These are phyloP conservation scores for Coemansia sp. DNA, from an alignment of 371 early-diverging fungal genomes.

Conservation along the genomic window DNA sequence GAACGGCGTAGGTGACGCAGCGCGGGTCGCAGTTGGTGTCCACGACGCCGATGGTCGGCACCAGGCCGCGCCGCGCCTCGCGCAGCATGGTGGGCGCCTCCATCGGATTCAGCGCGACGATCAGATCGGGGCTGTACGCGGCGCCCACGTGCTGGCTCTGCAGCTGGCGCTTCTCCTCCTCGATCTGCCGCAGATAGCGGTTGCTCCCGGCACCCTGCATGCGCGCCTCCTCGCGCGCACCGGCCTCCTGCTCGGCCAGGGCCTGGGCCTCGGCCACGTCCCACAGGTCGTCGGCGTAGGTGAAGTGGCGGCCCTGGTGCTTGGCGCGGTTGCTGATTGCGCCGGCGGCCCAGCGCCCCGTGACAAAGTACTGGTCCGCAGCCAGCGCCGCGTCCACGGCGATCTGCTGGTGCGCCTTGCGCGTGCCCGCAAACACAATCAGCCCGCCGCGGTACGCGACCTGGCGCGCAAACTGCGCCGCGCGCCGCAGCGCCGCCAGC, in stretches of 20 bases:
- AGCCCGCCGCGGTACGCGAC: slow-evolving; percentile 80
- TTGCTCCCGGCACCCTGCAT: neutral
- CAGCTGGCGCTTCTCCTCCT: slow-evolving; percentile 15
- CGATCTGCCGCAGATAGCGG: slow-evolving; percentile 11
- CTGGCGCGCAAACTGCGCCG: slow-evolving; percentile 72
- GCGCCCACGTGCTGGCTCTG: slow-evolving; percentile 37
- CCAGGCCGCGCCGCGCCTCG: slow-evolving; percentile 77
- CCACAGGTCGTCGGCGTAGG: slow-evolving; percentile 15
- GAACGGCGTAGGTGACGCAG: slow-evolving; percentile 91
- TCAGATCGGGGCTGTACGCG: slow-evolving; percentile 81
- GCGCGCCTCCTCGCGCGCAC: neutral
- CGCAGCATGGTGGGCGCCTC: slow-evolving; percentile 79
- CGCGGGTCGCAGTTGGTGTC: slow-evolving; percentile 94
- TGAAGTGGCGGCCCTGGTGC: slow-evolving; percentile 55
- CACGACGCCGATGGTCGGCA: slow-evolving; percentile 90
- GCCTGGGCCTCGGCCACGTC: slow-evolving; percentile 30
- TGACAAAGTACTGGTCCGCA: slow-evolving; percentile 79
- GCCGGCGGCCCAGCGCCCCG: slow-evolving; percentile 84
- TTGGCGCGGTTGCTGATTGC: slow-evolving; percentile 85
- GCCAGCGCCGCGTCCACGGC: slow-evolving; percentile 72
- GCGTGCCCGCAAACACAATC: slow-evolving; percentile 88
- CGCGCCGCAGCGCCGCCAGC: slow-evolving; percentile 81
- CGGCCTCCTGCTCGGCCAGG: slow-evolving; percentile 5
- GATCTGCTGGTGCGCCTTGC: slow-evolving; percentile 59
- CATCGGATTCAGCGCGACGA: slow-evolving; percentile 83